Conservation (phyloP, 768 basidiomycete genomes). For the Leucocoprinus leucothites region DNA sequence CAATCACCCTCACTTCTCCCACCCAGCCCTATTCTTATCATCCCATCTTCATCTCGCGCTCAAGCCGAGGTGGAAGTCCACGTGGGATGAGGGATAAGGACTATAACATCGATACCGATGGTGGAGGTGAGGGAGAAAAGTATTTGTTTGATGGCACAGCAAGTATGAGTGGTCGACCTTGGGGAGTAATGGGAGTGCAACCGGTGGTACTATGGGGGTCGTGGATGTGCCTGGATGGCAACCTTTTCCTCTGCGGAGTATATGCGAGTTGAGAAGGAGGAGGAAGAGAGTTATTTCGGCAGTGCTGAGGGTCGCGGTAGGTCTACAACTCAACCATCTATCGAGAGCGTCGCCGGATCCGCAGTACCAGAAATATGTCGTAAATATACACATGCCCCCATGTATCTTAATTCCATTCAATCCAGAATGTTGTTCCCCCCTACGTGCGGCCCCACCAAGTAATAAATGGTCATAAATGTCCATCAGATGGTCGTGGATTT, state of each 20-base stretch:
- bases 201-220: not conserved
- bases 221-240: not conserved
- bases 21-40: not conserved
- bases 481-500: too few relatives aligned
- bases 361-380: slow-evolving; percentile 13
- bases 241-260: slow-evolving; percentile 6
- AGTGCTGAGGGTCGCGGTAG: not conserved
- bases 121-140: too few relatives aligned
- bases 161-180: slow-evolving; percentile 1
- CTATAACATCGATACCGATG: not conserved
- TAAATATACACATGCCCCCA: slow-evolving; percentile 26
- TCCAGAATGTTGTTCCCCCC: slow-evolving; percentile 50
- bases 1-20: not conserved
- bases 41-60: not conserved
- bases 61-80: not conserved
- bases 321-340: not conserved
- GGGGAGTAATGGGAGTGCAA: not conserved
- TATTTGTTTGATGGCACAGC: too few relatives aligned
- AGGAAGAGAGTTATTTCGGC: not conserved
- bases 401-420: slow-evolving; percentile 59
- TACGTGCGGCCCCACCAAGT: slow-evolving; percentile 54
- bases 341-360: slow-evolving; percentile 13
- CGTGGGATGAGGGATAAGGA: not conserved
- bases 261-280: slow-evolving; percentile 1
- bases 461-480: slow-evolving; percentile 47